Evolutionary conservation across 208 protist species (phyloP), one percentile per base, ranked within the genome.

Genomic region (Histomonas meleagridis): DNA sequence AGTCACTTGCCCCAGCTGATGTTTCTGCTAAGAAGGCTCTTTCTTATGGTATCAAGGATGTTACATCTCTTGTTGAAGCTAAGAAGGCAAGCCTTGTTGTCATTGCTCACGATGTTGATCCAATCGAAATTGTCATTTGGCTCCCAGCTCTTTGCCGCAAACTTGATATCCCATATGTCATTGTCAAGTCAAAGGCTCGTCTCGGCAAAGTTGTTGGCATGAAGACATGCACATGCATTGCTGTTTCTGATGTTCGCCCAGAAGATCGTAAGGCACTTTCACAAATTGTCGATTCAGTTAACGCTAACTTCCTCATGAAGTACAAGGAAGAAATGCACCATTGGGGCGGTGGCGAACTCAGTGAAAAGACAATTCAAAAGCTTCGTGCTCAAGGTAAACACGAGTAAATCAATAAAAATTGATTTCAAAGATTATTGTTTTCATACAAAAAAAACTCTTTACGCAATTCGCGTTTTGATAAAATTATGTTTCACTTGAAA

Each of bases 61-160:
- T 99, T 93, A 98, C 97, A 76, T 95, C 95, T 91, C 94, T 98
- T 35, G 96, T 99, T 92, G 98, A 99, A 96, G 95, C 96, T 93
- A 99, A 99, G 96, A 97, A 98, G 93, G 98, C 98, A 46, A 96
- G 97, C 93, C 94, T 99, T 43, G 98, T 99, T 91, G 95, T 99
- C 91, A 99, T 99, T 92, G 98, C 98, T 70, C 97, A 99, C 96
- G 98, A 99, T 95, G 98, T 99, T 92, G 98, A 99, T 94, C 98
- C 98, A 91, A 96, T 99, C 92, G 98, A 99, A 95, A 94, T 99
- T 32, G 98, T 99, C 91, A 90, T 99, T 43, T 99, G 97, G 97
- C 95, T 99, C 70, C 98, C 98, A 79, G 96, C 97, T 91, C 97
- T 99, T 35, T 99, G 98, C 96, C 95, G 96, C 92, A 97, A 98